Evolutionary conservation across 768 basidiomycete genomes (phyloP), one percentile per base, ranked within the genome.

Genomic region (Tremella yokohamensis): DNA sequence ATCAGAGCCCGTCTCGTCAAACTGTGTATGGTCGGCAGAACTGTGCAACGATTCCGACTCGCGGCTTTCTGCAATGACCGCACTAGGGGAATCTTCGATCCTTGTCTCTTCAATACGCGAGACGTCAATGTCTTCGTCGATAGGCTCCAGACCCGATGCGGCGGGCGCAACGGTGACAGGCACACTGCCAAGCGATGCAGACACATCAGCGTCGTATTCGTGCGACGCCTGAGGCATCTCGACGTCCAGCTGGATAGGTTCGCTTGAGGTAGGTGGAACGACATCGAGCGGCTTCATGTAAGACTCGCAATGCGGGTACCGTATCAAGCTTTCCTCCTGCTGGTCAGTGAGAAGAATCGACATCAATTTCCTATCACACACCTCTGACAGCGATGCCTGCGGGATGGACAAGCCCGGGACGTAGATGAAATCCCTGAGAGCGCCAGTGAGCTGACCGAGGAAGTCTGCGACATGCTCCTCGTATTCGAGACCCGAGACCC

Each of bases 121-220:
- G 15, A 18, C 6, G 44, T 18, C n/a, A 37, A n/a, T 8, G 19
- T 50, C 51, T 7, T 60, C 40, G 6, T 56, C 49, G 45, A 48
- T 8, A 11, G 29, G 29, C 11, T 34, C 29, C 29, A 34, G 29
- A 34, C 11, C 29, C 29, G 29, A 34, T 4, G 29, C 11, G 4
- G 4, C 11, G 29, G 11, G 29, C 4, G 29, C 29, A 34, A 34
- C 29, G 6, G 29, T 11, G 29, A 34, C 29, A 34, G 29, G 29
- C 29, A 11, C 29, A 4, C 6, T 34, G 29, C 29, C 29, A 34
- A 34, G 29, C 15, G 57, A 61, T 24, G 62, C 59, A 1, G 70
- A 72, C 39, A 69, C 45, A 45, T 72, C 70, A 4, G 68, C 70
- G 42, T 72, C 70, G 51, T 72, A 72, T 20, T 58, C 62, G 0